Base-by-base conservation (phyloP, 2,329 filamentous ascomycete genomes). In the Aspergillus awamori region DNA sequence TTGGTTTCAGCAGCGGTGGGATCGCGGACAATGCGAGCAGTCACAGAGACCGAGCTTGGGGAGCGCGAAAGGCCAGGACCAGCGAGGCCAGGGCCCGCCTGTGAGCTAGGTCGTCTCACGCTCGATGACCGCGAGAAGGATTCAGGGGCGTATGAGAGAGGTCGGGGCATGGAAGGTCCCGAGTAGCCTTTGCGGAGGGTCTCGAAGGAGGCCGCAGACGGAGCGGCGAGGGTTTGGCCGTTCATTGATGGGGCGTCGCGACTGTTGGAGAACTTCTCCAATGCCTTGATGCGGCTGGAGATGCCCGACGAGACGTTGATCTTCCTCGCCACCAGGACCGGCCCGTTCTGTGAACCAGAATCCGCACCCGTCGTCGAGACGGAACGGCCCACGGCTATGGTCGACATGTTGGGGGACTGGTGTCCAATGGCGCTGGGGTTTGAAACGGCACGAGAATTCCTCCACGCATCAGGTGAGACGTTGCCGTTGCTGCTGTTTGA, bases 261-360 rank as follows among this genome's bases (percentile, higher is more conserved):
- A 77, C 61, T 88, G 84, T 66, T 81, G 3, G 82, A 83, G 58
- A 95, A 84, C 75, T 92, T 93, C 73, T 97, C 91, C 57, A 99
- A 82, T 6, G 93, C 93, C 76, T 97, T 96, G 75, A 98, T 98
- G 45, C 95, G 89, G 74, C 94, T 92, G 3, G 94, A 96, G 63
- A 99, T 97, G 67, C 92, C 93, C 8, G 91, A 93, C 7, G 92
- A 93, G 24, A 98, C 86, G 70, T 91, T 95, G 66, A 89, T 84
- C 74, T 93, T 96, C 74, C 91, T 92, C 3, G 86, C 81, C 51
- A 83, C 80, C 53, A 89, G 72, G 13, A 84, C 76, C n/a, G 77
- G 76, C 39, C 72, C 72, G 28, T 72, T 62, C 15, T 76, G 70
- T n/a, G 66, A 65, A 36, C 68, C 68, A 30, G 58, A 67, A 13